Evolutionary conservation across 305 asterid genomes (phyloP).

Genomic region (Rubia peregrina): DNA sequence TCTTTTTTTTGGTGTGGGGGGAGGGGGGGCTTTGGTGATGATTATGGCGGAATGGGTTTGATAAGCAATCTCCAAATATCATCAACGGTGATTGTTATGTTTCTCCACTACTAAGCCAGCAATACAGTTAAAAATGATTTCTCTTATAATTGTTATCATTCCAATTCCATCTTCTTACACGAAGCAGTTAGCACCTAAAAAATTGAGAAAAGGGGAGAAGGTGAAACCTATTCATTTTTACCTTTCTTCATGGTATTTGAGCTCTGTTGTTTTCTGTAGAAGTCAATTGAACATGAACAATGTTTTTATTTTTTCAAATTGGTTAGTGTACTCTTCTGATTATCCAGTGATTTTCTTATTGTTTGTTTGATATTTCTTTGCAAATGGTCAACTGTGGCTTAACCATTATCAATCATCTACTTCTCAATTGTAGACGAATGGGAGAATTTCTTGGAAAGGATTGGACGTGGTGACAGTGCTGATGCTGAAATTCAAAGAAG

Average conservation of each 20-base stretch:
- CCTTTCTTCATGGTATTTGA: neutral
- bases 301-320: neutral
- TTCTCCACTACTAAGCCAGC: neutral
- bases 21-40: too few relatives aligned
- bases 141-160: neutral
- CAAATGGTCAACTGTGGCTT: neutral
- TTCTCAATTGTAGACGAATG: slow-evolving; percentile 66
- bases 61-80: too few relatives aligned
- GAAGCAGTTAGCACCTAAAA: too few relatives aligned
- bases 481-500: slow-evolving; percentile 81
- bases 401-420: slow-evolving; percentile 12
- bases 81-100: neutral
- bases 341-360: neutral
- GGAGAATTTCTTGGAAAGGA: slow-evolving; percentile 95
- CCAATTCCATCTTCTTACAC: neutral
- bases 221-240: too few relatives aligned
- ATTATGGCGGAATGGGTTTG: neutral
- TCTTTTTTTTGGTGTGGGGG: too few relatives aligned
- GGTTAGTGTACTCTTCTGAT: neutral
- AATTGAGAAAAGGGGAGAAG: too few relatives aligned
- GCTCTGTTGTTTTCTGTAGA: neutral
- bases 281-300: neutral
- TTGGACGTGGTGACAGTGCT: slow-evolving; percentile 56
- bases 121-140: too few relatives aligned
- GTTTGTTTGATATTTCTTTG: neutral